Conservation (phyloP, 169 alveolate genomes). For the Cryptosporidium xiaoi region DNA sequence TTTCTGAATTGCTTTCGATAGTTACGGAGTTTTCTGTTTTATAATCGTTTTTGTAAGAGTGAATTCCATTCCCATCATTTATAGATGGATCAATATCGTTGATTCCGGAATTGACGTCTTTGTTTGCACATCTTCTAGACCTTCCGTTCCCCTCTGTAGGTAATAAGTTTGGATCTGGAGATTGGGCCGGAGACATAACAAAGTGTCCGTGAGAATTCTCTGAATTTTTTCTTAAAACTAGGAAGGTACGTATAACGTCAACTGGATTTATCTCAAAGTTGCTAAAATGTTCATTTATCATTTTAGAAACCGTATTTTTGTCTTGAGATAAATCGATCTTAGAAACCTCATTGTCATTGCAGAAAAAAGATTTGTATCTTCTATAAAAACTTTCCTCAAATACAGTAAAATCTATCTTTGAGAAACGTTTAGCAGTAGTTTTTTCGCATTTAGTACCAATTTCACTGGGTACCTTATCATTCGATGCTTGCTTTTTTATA, state of each 20-base stretch:
- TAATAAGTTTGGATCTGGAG: constrained; percentile 60
- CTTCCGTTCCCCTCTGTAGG: constrained; percentile 39
- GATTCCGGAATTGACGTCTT: constrained; percentile 8
- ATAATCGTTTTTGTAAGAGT: constrained; percentile 42
- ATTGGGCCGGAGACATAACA: constrained; percentile 66
- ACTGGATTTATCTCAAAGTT: constrained; percentile 67
- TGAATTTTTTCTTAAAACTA: constrained; percentile 59
- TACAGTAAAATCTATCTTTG: constrained; percentile 53
- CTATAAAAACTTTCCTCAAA: constrained; percentile 68
- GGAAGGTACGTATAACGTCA: constrained; percentile 68
- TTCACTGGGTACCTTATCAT: constrained; percentile 5
- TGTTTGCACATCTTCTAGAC: constrained; percentile 35
- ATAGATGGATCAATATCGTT: constrained; percentile 8
- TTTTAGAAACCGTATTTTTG: constrained; percentile 9
- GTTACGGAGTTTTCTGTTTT: constrained; percentile 34
- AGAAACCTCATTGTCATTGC: constrained; percentile 16
- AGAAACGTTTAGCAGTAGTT: constrained; percentile 1
- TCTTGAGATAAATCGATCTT: constrained; percentile 52
- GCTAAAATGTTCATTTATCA: constrained; percentile 65
- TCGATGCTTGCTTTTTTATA: not conserved
- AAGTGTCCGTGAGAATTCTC: constrained; percentile 54
- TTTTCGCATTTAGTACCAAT: not conserved
- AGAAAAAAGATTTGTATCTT: constrained; percentile 44
- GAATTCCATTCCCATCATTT: not conserved
- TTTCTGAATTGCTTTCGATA: constrained; percentile 31